phyloP scores from a whole-genome alignment of 208 protist genomes.

The Leishmania braziliensis region DNA sequence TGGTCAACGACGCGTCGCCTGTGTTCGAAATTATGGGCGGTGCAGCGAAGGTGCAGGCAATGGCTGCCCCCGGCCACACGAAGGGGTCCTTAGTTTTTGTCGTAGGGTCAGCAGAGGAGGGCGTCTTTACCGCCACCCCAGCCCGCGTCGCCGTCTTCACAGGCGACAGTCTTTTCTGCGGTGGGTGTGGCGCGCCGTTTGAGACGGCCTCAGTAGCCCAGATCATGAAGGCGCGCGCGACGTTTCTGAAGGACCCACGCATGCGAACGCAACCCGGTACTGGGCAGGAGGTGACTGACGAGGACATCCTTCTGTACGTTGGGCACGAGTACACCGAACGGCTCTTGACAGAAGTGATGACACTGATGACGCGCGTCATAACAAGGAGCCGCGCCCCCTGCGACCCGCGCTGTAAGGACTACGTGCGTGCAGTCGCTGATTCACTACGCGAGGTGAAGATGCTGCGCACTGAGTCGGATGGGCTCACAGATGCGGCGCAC shows the following conservation, averaged over 20 bases:
- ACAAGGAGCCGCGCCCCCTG: not conserved
- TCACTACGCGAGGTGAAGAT: constrained; percentile 38
- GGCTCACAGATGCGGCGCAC: constrained; percentile 37
- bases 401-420: constrained; percentile 22
- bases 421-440: constrained; percentile 16
- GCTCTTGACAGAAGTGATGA: constrained; percentile 53
- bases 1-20: constrained; percentile 51
- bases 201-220: constrained; percentile 67
- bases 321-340: constrained; percentile 83
- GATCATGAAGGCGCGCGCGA: constrained; percentile 42
- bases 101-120: constrained; percentile 51
- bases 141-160: constrained; percentile 86
- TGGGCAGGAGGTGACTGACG: constrained; percentile 38
- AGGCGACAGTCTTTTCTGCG: constrained; percentile 94
- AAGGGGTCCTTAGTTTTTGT: constrained; percentile 77
- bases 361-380: constrained; percentile 30
- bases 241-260: constrained; percentile 43
- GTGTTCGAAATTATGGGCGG: constrained; percentile 56
- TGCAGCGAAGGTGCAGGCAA: constrained; percentile 47
- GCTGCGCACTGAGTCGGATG: constrained; percentile 43
- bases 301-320: constrained; percentile 76
- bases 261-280: constrained; percentile 72
- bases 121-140: constrained; percentile 11
- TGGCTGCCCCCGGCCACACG: constrained; percentile 85
- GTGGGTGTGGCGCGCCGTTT: constrained; percentile 92